phyloP scores from a whole-genome alignment of 2,329 filamentous ascomycete species.

The Didymella glomerata region DNA sequence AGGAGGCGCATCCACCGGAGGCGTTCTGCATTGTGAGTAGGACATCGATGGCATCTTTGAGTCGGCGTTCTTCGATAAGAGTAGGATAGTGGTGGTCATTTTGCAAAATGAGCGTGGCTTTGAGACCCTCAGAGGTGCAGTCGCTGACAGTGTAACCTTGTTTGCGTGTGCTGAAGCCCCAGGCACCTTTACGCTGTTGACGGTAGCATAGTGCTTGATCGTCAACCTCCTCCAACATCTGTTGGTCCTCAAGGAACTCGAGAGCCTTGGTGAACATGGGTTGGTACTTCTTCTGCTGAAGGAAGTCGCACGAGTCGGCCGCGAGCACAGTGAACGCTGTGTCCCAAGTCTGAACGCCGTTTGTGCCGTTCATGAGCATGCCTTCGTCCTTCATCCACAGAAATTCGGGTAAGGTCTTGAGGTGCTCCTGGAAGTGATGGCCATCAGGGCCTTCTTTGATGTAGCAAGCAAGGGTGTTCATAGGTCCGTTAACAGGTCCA shows the following conservation, averaged over 20 bases:
- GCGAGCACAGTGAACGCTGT: slow-evolving; percentile 90
- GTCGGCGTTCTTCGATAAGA: slow-evolving; percentile 76
- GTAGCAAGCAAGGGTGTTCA: slow-evolving; percentile 90
- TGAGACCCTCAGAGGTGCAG: slow-evolving; percentile 90
- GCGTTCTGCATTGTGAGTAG: slow-evolving; percentile 89
- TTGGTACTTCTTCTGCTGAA: slow-evolving; percentile 77
- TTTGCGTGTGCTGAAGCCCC: slow-evolving; percentile 91
- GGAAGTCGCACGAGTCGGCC: slow-evolving; percentile 78
- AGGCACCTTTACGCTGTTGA: slow-evolving; percentile 89
- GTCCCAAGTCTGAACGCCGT: slow-evolving; percentile 98
- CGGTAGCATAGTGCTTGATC: slow-evolving; percentile 85
- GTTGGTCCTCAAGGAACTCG: slow-evolving; percentile 86
- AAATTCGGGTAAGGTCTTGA: slow-evolving; percentile 83
- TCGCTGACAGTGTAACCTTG: slow-evolving; percentile 97
- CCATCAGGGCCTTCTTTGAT: slow-evolving; percentile 82
- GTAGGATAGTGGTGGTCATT: slow-evolving; percentile 74
- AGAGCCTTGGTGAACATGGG: slow-evolving; percentile 86
- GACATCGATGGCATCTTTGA: slow-evolving; percentile 90
- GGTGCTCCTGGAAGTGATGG: slow-evolving; percentile 74
- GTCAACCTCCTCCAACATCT: slow-evolving; percentile 83
- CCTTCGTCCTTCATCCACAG: slow-evolving; percentile 93
- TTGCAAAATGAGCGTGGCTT: slow-evolving; percentile 85
- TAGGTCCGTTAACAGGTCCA: slow-evolving; percentile 86
- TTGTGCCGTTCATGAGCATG: slow-evolving; percentile 94
- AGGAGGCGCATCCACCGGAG: slow-evolving; percentile 87